Conservation (phyloP, 352 stramenopile species). For the Globisporangium parvum region DNA sequence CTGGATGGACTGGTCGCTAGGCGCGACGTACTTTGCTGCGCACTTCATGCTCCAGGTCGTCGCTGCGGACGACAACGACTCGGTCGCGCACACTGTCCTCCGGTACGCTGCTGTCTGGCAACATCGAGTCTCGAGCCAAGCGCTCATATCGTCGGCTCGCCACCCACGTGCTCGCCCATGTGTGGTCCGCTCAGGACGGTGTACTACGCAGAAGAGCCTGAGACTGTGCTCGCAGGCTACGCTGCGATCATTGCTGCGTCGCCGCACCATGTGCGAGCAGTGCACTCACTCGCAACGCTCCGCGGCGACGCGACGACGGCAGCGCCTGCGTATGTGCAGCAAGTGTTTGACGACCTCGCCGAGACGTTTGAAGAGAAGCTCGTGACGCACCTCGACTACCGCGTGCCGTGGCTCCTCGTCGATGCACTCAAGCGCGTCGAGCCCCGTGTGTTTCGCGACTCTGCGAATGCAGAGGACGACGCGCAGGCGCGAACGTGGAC, state of each 20-base stretch:
- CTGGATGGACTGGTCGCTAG: conserved; percentile 10
- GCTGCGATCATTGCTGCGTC: conserved; percentile 27
- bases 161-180: too few relatives aligned
- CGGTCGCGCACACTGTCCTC: conserved; percentile 71
- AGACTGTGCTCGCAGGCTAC: conserved; percentile 47
- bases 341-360: conserved; percentile 77
- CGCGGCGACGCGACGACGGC: conserved; percentile 40
- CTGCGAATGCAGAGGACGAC: not conserved
- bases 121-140: too few relatives aligned
- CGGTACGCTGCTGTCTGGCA: conserved; percentile 26
- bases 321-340: conserved; percentile 54
- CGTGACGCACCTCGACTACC: conserved; percentile 71
- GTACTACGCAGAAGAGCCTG: conserved; percentile 51
- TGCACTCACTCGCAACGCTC: conserved; percentile 62
- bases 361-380: conserved; percentile 81
- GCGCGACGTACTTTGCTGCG: conserved; percentile 64
- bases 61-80: conserved; percentile 51
- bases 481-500: conserved; percentile 18
- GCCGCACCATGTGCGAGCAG: conserved; percentile 42
- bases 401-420: conserved; percentile 73
- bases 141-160: too few relatives aligned
- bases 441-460: conserved; percentile 16
- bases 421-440: conserved; percentile 46
- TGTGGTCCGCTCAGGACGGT: conserved; percentile 33
- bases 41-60: conserved; percentile 70